Percentiles rank a stretch among this genome's conserved stretches.
Conservation (phyloP, 805 yeast genomes). For the Yarrowia hollandica region DNA sequence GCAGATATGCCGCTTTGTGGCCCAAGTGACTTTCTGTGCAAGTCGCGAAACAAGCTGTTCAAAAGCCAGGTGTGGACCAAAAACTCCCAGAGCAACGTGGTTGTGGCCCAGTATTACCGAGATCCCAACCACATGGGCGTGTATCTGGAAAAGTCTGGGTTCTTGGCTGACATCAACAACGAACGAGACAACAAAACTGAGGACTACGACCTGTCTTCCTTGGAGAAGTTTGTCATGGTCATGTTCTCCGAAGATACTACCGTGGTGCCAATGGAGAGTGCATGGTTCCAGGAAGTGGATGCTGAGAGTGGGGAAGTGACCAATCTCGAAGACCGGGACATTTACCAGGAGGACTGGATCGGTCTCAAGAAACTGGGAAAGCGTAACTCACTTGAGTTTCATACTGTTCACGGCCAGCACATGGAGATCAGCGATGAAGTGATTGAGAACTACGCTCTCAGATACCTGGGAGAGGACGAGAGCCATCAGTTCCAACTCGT, state of each 20-base stretch:
- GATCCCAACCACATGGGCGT: slow-evolving; percentile 55
- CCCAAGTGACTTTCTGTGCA: slow-evolving; percentile 59
- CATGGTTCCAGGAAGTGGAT: slow-evolving; percentile 60
- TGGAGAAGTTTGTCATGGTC: slow-evolving; percentile 60
- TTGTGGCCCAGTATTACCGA: slow-evolving; percentile 78
- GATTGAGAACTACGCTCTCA: slow-evolving; percentile 28
- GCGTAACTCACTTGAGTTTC: slow-evolving; percentile 49
- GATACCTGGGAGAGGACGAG: slow-evolving; percentile 9
- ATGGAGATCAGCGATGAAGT: slow-evolving; percentile 59
- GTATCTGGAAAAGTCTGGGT: slow-evolving; percentile 58
- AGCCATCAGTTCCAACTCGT: not conserved
- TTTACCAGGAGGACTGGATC: slow-evolving; percentile 56
- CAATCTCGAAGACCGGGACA: slow-evolving; percentile 50
- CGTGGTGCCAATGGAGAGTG: slow-evolving; percentile 68
- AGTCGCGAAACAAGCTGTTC: slow-evolving; percentile 53
- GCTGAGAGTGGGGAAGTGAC: slow-evolving; percentile 46
- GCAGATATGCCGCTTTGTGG: slow-evolving; percentile 64
- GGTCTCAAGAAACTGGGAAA: slow-evolving; percentile 56
- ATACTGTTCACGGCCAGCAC: slow-evolving; percentile 57
- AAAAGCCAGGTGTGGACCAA: slow-evolving; percentile 49
- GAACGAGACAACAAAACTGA: slow-evolving; percentile 48
- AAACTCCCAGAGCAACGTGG: slow-evolving; percentile 54
- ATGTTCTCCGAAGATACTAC: slow-evolving; percentile 64
- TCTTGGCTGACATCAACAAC: slow-evolving; percentile 66
- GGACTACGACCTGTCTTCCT: slow-evolving; percentile 48